Evolutionary conservation across 495 filamentous ascomycete genomes (phyloP).

Genomic region (Lasiosphaeria miniovina): DNA sequence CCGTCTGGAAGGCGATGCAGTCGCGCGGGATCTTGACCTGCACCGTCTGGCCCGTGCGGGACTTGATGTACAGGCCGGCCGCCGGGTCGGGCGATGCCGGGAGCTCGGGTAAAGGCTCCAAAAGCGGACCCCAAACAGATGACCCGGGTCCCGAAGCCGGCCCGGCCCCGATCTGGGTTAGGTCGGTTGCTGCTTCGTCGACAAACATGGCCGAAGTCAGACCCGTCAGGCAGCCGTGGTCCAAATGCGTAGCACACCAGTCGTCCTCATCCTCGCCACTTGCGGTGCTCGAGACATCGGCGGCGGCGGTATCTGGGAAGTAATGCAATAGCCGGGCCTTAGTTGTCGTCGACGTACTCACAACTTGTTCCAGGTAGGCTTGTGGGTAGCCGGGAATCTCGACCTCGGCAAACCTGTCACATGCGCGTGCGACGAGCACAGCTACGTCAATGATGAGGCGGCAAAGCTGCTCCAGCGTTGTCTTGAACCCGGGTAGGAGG

Average conservation of each 20-base stretch:
- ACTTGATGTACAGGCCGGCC: conserved; percentile 88
- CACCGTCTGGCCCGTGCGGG: conserved; percentile 69
- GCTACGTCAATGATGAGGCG: conserved; percentile 83
- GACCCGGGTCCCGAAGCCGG: conserved; percentile 20
- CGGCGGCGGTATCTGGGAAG: conserved; percentile 59
- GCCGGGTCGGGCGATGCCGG: conserved; percentile 70
- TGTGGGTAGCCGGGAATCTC: conserved; percentile 71
- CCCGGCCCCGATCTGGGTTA: conserved; percentile 33
- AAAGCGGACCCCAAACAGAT: conserved; percentile 14
- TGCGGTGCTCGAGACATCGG: conserved; percentile 23
- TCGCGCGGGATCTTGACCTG: conserved; percentile 88
- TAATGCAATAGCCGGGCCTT: conserved; percentile 95
- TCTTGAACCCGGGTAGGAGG: conserved; percentile 68
- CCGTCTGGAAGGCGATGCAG: conserved; percentile 94
- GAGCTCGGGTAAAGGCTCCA: conserved; percentile 65
- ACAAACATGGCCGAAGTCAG: conserved; percentile 95
- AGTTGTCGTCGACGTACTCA: conserved; percentile 78
- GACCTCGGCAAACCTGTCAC: conserved; percentile 77
- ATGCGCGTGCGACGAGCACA: conserved; percentile 78
- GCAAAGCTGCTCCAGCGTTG: conserved; percentile 72
- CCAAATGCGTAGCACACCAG: conserved; percentile 94
- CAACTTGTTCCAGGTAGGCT: conserved; percentile 82
- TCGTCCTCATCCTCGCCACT: conserved; percentile 66
- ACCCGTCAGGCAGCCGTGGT: conserved; percentile 90
- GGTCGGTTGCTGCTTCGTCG: conserved; percentile 64